Base-by-base conservation (phyloP, 140 eudicot genomes). In the Stevia rebaudiana region DNA sequence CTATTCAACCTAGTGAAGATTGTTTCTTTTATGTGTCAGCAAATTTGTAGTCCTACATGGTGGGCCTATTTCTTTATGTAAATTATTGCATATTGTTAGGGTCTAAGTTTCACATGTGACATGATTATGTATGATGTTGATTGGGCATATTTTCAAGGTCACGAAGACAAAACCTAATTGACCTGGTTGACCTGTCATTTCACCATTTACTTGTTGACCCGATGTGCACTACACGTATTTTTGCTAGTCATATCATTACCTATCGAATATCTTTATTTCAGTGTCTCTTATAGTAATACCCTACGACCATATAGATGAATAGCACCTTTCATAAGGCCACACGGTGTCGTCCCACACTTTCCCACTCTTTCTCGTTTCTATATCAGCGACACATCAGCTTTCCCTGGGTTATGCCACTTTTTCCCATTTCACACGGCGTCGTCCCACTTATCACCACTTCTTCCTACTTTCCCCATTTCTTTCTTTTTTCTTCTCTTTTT, bases 181-280 rank as follows among this genome's bases (percentile, higher is more conserved):
- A 76, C 85, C 49, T 40, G 55, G 82, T 83, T 81, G 82, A 81
- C 95, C 75, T 79, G 86, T 81, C 86, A 51, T 74, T 51, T 81
- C 82, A 62, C 61, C 60, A 63, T 78, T 69, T 82, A 84, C 95
- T 67, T 60, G 77, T 64, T 86, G 79, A 86, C 95, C 53, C 66
- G 58, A 50, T 50, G 83, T 67, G 68, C 53, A 30, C 61, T 63
- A 55, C 83, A 70, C 76, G 43, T 46, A 61, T 52, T 15, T 39
- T 15, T 39, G 12, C 71, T 59, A 46, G 35, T 21, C 63, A 49
- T 23, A 36, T 49, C 35, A 11, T 11, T 41, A 31, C 36, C 33
- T 3, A 63, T 63, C 65, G 15, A 61, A 53, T 39, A 37, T 46
- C 19, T 37, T 13, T 37, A 61, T 3, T 7, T 22, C 4, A n/a